Conservation (phyloP, 225 moss, liverwort and hornwort genomes). For the Climacium dendroides region DNA sequence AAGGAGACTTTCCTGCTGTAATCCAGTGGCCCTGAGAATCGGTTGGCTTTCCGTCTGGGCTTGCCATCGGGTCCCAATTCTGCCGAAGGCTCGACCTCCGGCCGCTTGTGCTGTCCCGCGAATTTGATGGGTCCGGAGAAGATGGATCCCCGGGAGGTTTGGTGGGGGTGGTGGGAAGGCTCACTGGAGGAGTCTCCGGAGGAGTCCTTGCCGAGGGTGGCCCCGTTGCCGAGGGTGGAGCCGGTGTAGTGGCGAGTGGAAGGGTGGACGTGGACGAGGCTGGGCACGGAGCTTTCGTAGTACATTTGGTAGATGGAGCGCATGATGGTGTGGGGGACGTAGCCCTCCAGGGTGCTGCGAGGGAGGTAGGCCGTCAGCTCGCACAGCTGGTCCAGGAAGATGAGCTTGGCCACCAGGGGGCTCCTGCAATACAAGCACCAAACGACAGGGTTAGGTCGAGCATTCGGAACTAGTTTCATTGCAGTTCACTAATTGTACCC, state of each 20-base stretch:
- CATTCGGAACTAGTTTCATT: background rate
- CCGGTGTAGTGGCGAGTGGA: constrained; percentile 37
- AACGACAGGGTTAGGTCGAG: background rate
- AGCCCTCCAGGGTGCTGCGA: constrained; percentile 73
- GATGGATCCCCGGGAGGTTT: constrained; percentile 65
- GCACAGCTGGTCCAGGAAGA: constrained; percentile 94
- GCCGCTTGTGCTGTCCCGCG: constrained; percentile 62
- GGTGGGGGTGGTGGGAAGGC: constrained; percentile 8
- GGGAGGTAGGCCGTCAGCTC: constrained; percentile 73
- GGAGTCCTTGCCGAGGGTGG: constrained; percentile 4
- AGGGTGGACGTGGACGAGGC: constrained; percentile 52
- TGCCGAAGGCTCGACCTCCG: constrained; percentile 46
- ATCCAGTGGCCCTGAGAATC: constrained; percentile 90
- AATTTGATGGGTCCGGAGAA: constrained; percentile 96
- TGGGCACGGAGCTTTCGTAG: constrained; percentile 76
- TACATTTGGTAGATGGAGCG: constrained; percentile 97
- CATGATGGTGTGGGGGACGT: constrained; percentile 88
- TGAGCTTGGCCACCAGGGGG: constrained; percentile 81
- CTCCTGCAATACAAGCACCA: constrained; percentile 21
- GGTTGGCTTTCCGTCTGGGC: constrained; percentile 65
- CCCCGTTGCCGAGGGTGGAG: constrained; percentile 21
- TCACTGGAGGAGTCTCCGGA: constrained; percentile 20
- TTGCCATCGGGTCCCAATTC: constrained; percentile 52
- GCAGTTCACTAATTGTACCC: background rate
- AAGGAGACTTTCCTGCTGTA: constrained; percentile 85